Evolutionary conservation across 305 asterid genomes (phyloP), one percentile per base, ranked within the genome.

Genomic region (Euphrasia arctica): DNA sequence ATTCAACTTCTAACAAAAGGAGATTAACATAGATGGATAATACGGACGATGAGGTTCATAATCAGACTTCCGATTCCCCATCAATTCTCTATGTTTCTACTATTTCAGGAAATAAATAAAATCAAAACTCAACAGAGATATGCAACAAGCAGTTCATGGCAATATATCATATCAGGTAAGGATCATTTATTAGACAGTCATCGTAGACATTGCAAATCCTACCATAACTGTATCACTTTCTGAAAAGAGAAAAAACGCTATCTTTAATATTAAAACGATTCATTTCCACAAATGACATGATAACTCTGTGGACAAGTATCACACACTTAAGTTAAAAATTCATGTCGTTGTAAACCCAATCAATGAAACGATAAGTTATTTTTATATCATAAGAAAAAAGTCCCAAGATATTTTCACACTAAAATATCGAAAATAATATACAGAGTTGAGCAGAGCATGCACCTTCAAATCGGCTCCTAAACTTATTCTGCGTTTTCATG

Each of bases 1-100:
- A 48, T 54, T 73, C 68, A 28, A 28, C 57, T 58, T 54, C 67
- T 42, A 69, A 58, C 27, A 15, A 58, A 60, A 36, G 36, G 63
- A 68, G 57, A 60, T 56, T 70, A 32, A 12, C 12, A 41, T 45
- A 66, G 13, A 27, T 43, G 22, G 47, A 11, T 45, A 45, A 45
- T 45, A 9, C 5, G 14, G 14, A 45, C 4, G 50, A 45, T 45
- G 50, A 45, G 50, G 50, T 45, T 45, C 14, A 45, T 45, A 45
- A 51, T 29, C 27, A 7, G 61, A 39, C 4, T 25, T 15, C 65
- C 27, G 32, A 42, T 36, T 36, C 42, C 42, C 42, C 42, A 36
- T 9, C 9, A 36, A 36, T 31, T 31, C 4, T 31, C 34, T 31
- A 31, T 31, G 4, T 31, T 31, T 31, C 34, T 31, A 31, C 34